Conservation (phyloP, 139 green algal species). For the Asterochloris erici region DNA sequence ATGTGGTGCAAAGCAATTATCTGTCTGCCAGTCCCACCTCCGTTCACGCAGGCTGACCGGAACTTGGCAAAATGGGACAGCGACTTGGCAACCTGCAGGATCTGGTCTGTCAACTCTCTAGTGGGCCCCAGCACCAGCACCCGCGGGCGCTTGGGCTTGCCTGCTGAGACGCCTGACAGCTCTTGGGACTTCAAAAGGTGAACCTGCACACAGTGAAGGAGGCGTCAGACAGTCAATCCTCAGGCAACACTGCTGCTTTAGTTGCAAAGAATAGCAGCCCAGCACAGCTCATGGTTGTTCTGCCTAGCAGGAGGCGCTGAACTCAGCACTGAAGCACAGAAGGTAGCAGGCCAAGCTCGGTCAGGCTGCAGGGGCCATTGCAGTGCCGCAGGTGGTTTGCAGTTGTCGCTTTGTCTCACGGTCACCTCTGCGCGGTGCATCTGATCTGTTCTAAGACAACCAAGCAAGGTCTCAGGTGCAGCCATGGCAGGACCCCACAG, state of each 20-base stretch:
- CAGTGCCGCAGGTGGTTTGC: neutral
- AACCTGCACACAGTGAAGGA: slow-evolving; percentile 36
- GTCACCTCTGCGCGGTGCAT: neutral
- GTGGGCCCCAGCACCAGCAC: slow-evolving; percentile 85
- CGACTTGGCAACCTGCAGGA: slow-evolving; percentile 77
- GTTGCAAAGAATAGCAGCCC: neutral
- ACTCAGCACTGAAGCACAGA: neutral
- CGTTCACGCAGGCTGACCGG: slow-evolving; percentile 53
- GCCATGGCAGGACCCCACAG: neutral
- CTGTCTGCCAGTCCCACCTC: slow-evolving; percentile 20
- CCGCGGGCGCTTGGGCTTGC: slow-evolving; percentile 65
- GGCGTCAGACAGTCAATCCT: neutral
- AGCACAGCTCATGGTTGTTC: neutral
- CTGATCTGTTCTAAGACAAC: neutral
- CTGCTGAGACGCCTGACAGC: slow-evolving; percentile 20
- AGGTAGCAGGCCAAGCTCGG: too few species aligned
- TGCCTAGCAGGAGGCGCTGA: neutral
- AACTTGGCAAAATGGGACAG: slow-evolving; percentile 85
- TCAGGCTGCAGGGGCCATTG: neutral
- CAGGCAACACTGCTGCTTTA: neutral
- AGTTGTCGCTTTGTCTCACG: neutral
- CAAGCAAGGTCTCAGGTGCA: neutral
- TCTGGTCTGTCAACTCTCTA: slow-evolving; percentile 90
- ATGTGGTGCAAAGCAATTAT: too few species aligned
- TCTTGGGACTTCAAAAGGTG: slow-evolving; percentile 69